Evolutionary conservation across 257 asterid genomes (phyloP).

Genomic region (Solanum neorickii): DNA sequence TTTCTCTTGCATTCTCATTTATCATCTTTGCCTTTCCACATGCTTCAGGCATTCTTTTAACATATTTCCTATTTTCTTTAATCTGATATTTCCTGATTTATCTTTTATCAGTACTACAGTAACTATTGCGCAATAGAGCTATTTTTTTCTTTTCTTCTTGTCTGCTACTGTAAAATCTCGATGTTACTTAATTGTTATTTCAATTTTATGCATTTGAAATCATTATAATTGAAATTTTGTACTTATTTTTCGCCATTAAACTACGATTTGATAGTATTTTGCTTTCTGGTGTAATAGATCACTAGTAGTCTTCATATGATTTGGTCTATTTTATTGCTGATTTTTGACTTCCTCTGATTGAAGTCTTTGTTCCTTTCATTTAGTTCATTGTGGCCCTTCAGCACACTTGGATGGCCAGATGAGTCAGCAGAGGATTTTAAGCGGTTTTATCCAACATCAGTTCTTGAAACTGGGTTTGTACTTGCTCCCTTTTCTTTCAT

Average conservation of each 20-base stretch:
- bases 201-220: neutral
- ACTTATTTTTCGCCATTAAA: neutral
- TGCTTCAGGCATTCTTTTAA: neutral
- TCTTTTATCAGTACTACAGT: neutral
- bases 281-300: neutral
- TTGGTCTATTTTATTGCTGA: neutral
- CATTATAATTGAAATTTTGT: neutral
- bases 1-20: neutral
- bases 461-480: slow-evolving; percentile 87
- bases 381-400: slow-evolving; percentile 98
- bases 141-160: neutral
- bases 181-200: neutral
- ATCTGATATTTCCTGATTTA: neutral
- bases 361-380: slow-evolving; percentile 12
- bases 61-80: neutral
- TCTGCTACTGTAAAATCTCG: neutral
- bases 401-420: slow-evolving; percentile 99
- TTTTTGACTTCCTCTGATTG: neutral
- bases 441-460: slow-evolving; percentile 82
- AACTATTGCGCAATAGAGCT: neutral
- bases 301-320: neutral
- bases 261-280: neutral
- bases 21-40: neutral
- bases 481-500: neutral
- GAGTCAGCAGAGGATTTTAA: slow-evolving; percentile 68